phyloP scores from a whole-genome alignment of 2,329 filamentous ascomycete species.

The Hypoxylon rubiginosum region DNA sequence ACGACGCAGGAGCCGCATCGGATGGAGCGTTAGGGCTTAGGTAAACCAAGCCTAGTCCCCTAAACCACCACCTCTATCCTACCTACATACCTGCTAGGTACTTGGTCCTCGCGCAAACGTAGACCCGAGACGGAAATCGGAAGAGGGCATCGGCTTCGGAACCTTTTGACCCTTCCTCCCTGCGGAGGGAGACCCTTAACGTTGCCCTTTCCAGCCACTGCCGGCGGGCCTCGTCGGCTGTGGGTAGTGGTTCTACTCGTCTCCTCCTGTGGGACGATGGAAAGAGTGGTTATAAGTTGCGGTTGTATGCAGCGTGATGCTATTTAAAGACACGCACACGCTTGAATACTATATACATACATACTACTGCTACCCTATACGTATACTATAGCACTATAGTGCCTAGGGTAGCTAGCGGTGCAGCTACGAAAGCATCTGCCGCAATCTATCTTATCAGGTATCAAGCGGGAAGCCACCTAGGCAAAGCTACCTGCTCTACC shows the following conservation, averaged over 20 bases:
- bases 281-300: not conserved
- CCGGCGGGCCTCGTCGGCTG: constrained; percentile 17
- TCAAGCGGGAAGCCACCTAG: constrained; percentile 4
- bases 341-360: not conserved
- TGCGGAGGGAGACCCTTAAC: constrained; percentile 26
- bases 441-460: constrained; percentile 41
- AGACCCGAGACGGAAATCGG: constrained; percentile 26
- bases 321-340: constrained; percentile 31
- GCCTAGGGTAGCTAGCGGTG: not conserved
- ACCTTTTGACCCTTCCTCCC: not conserved
- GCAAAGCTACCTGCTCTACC: constrained; percentile 4
- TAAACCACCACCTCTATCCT: not conserved
- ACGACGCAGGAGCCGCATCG: constrained; percentile 32
- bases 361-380: not conserved
- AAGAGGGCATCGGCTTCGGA: constrained; percentile 13
- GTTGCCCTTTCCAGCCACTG: constrained; percentile 26
- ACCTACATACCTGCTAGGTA: not conserved
- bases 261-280: no score
- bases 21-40: constrained; percentile 13
- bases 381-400: not conserved
- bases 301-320: constrained; percentile 27
- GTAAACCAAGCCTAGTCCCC: constrained; percentile 7
- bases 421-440: constrained; percentile 3
- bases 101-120: constrained; percentile 1
- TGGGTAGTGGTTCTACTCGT: constrained; percentile 29